Evolutionary conservation across 1,284 basidiomycete species (phyloP).

Genomic region (Termitomyces sp.): DNA sequence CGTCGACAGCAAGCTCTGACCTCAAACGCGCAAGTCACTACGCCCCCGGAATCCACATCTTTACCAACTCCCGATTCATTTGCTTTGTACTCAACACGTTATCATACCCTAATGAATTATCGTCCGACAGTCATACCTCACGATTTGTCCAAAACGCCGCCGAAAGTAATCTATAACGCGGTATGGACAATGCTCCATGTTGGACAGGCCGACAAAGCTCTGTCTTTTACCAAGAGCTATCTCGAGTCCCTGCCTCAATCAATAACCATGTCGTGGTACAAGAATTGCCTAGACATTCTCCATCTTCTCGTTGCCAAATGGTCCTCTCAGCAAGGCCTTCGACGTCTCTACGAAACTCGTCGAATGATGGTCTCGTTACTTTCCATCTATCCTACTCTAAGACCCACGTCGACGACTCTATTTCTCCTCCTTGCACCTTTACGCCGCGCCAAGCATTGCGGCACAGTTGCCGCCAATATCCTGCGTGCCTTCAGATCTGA

Average conservation of each 20-base stretch:
- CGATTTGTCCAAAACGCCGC: slow-evolving; percentile 26
- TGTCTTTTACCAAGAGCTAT: slow-evolving; percentile 39
- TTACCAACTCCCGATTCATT: background rate
- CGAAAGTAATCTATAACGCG: slow-evolving; percentile 34
- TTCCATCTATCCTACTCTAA: slow-evolving; percentile 41
- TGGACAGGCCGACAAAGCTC: slow-evolving; percentile 30
- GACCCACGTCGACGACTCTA: slow-evolving; percentile 59
- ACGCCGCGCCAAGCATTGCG: slow-evolving; percentile 40
- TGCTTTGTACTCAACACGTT: slow-evolving; percentile 13
- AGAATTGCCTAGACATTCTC: slow-evolving; percentile 40
- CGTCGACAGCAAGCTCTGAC: slow-evolving; percentile 11
- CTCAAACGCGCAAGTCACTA: background rate
- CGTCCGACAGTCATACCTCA: slow-evolving; percentile 25
- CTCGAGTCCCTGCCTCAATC: slow-evolving; percentile 37
- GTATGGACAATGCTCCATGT: slow-evolving; percentile 34
- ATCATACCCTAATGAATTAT: slow-evolving; percentile 23
- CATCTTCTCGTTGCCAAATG: slow-evolving; percentile 38
- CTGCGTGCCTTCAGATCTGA: slow-evolving; percentile 40
- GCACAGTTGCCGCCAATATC: slow-evolving; percentile 44
- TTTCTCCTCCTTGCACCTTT: slow-evolving; percentile 54
- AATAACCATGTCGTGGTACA: slow-evolving; percentile 28
- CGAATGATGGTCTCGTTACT: slow-evolving; percentile 41
- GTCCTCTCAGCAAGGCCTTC: slow-evolving; percentile 31
- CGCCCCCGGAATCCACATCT: background rate
- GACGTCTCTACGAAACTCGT: slow-evolving; percentile 33